Evolutionary conservation across 441 rosid genomes (phyloP).

Genomic region (Adansonia rubrostipa): DNA sequence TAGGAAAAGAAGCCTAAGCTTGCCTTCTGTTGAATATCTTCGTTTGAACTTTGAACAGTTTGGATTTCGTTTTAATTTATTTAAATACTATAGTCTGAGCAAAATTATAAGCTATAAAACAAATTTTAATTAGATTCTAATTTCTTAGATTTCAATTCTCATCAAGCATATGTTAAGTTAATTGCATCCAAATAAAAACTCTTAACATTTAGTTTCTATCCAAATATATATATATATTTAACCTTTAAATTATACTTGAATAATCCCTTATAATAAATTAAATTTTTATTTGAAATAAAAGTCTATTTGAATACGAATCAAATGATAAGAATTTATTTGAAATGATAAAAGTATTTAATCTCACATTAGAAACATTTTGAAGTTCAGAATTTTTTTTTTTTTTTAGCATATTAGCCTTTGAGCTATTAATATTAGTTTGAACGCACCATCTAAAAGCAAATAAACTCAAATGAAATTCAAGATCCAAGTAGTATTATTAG

Average conservation of each 20-base stretch:
- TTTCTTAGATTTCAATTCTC: not conserved
- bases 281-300: too few relatives aligned
- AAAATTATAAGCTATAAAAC: not conserved
- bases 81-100: not conserved
- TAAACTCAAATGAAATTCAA: not conserved
- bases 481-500: not conserved
- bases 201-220: too few relatives aligned
- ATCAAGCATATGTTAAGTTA: too few relatives aligned
- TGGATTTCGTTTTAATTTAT: not conserved
- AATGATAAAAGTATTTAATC: too few relatives aligned
- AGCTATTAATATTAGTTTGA: not conserved
- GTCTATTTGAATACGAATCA: too few relatives aligned
- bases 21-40: not conserved
- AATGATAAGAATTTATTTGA: too few relatives aligned
- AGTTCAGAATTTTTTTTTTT: too few relatives aligned
- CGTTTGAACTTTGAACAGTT: not conserved
- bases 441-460: not conserved
- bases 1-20: not conserved
- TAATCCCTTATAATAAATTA: too few relatives aligned
- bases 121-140: not conserved
- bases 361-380: too few relatives aligned
- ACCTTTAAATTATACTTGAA: too few relatives aligned
- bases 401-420: not conserved
- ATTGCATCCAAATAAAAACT: too few relatives aligned
- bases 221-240: too few relatives aligned